Evolutionary conservation across 176 grass and related monocot genomes (phyloP).

Genomic region (Musa itinerans): DNA sequence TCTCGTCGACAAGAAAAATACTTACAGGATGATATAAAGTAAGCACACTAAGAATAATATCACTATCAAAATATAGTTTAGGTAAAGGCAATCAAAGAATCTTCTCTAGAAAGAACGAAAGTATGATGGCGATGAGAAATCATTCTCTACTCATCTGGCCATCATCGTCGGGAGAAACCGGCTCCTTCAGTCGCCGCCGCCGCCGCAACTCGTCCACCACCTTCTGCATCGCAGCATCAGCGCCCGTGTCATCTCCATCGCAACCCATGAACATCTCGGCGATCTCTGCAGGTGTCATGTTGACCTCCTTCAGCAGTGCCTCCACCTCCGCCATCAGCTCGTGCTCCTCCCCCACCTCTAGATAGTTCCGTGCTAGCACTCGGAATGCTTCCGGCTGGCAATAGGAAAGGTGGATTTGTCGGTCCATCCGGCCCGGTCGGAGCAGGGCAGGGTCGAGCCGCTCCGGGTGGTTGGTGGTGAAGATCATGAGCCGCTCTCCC

Average conservation of each 20-base stretch:
- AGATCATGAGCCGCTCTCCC: constrained; percentile 42
- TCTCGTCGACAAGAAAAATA: too few relatives aligned
- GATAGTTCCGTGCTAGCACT: constrained; percentile 34
- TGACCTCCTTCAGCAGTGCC: constrained; percentile 29
- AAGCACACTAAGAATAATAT: too few relatives aligned
- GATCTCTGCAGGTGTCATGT: constrained; percentile 63
- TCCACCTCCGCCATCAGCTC: constrained; percentile 34
- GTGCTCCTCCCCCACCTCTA: background rate
- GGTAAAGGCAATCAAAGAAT: too few relatives aligned
- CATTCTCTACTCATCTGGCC: background rate
- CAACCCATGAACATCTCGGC: constrained; percentile 71
- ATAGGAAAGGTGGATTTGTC: constrained; percentile 38
- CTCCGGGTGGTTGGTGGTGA: constrained; percentile 51
- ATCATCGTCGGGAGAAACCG: background rate
- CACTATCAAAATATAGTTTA: too few relatives aligned
- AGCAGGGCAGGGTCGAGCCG: constrained; percentile 36
- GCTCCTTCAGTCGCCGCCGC: constrained; percentile 6
- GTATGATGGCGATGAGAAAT: too few relatives aligned
- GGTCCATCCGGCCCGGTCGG: constrained; percentile 40
- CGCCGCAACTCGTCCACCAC: constrained; percentile 32
- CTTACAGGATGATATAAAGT: too few relatives aligned
- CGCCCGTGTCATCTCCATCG: constrained; percentile 28
- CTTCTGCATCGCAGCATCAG: constrained; percentile 24
- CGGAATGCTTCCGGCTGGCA: constrained; percentile 35
- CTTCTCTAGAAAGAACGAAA: too few relatives aligned